Percentiles rank a stretch among this genome's conserved stretches.
phyloP scores from a whole-genome alignment of 129 eudicot genomes.

The Pseudognaphalium luteoalbum region DNA sequence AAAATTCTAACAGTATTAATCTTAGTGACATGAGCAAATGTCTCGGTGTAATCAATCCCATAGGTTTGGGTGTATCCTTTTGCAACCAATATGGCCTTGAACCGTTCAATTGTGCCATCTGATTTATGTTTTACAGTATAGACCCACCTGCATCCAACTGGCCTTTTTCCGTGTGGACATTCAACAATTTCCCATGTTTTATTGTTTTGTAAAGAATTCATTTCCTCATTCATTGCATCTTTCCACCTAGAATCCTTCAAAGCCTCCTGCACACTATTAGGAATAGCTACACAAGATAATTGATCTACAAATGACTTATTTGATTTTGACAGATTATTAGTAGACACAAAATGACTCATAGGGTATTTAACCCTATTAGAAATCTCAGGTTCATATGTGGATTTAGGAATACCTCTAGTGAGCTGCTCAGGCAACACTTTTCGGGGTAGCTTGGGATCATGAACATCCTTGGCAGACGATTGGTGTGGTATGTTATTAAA shows the following conservation, averaged over 20 bases:
- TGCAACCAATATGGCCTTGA: too few relatives aligned
- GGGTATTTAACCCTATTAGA: conserved; percentile 17
- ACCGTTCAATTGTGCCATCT: too few relatives aligned
- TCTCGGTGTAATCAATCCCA: too few relatives aligned
- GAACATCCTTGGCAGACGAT: too few relatives aligned
- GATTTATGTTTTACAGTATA: neutral
- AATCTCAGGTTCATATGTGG: conserved; percentile 10
- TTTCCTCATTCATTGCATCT: neutral
- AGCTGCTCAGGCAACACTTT: neutral
- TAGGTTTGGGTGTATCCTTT: too few relatives aligned
- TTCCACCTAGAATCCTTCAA: neutral
- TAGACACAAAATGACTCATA: conserved; percentile 11
- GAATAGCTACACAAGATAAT: neutral
- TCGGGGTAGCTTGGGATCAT: neutral
- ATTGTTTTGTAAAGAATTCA: neutral
- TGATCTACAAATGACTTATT: conserved; percentile 19
- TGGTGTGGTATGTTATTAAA: too few relatives aligned
- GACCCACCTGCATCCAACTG: neutral
- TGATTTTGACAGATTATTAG: neutral
- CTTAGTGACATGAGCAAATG: too few relatives aligned
- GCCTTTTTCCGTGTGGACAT: neutral
- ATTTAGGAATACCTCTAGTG: conserved; percentile 29
- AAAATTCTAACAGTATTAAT: too few relatives aligned
- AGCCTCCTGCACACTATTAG: neutral
- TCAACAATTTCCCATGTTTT: neutral